A percentile compares a stretch with the other conserved stretches of the same genome.
Conservation (phyloP, 495 filamentous ascomycete species). For the Aspergillus carlsbadensis region DNA sequence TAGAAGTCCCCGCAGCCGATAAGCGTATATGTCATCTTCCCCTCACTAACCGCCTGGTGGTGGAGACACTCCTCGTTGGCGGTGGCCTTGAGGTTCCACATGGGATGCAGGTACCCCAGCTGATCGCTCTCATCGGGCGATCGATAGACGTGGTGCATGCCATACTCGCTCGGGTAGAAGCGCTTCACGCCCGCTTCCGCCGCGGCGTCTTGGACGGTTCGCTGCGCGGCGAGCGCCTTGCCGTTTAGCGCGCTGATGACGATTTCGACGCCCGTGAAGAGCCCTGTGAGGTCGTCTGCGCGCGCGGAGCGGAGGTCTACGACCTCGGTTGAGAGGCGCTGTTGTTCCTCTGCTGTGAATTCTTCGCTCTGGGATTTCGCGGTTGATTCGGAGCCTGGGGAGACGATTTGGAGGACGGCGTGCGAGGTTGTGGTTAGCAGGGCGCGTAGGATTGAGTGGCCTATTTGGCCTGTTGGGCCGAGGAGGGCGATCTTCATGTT, state of each 20-base stretch:
- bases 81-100: neutral
- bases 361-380: neutral
- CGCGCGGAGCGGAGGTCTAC: neutral
- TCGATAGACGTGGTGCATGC: conserved; percentile 5
- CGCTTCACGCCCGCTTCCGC: conserved; percentile 8
- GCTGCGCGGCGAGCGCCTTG: neutral
- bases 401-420: neutral
- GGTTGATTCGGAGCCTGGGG: neutral
- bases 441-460: conserved; percentile 9
- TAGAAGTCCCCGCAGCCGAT: conserved; percentile 23
- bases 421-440: conserved; percentile 2
- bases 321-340: neutral
- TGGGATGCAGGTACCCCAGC: neutral
- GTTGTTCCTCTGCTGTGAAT: neutral
- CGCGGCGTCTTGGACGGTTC: conserved; percentile 9
- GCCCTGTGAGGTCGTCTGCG: neutral
- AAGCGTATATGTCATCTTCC: conserved; percentile 17
- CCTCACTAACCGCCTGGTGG: conserved; percentile 8
- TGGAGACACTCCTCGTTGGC: conserved; percentile 3
- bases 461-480: conserved; percentile 18
- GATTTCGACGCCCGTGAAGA: neutral
- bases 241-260: conserved; percentile 5
- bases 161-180: conserved; percentile 13
- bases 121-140: neutral
- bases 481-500: conserved; percentile 15